These are phyloP conservation scores for Diaporthe sp. DNA, from an alignment of 2,329 filamentous ascomycete genomes.

Conservation along the genomic window DNA sequence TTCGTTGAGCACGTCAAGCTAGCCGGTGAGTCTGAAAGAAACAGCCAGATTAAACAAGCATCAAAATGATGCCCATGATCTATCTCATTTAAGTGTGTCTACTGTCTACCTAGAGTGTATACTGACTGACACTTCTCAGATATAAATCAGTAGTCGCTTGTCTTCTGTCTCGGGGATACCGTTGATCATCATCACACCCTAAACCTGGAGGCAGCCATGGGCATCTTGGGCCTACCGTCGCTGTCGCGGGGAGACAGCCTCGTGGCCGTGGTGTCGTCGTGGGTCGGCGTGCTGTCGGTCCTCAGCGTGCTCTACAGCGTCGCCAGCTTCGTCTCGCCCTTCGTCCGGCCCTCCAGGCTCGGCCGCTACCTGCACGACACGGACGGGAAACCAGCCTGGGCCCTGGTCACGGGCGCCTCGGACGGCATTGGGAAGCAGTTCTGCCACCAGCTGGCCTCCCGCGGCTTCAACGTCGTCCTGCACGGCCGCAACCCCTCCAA, in stretches of 20 bases:
- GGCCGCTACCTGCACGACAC: slow-evolving; percentile 45
- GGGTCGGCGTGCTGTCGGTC: slow-evolving; percentile 23
- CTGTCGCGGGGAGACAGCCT: slow-evolving; percentile 15
- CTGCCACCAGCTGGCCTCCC: slow-evolving; percentile 62
- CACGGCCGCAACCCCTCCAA: slow-evolving; percentile 69
- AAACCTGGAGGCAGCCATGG: background rate
- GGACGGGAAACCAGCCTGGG: slow-evolving; percentile 53
- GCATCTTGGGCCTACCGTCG: background rate
- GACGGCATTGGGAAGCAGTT: slow-evolving; percentile 69
- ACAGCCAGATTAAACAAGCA: background rate
- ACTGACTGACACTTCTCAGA: background rate
- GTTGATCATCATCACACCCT: background rate
- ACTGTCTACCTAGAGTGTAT: too few species aligned
- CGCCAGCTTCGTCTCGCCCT: slow-evolving; percentile 33
- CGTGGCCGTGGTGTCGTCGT: background rate
- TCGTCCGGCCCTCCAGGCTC: slow-evolving; percentile 42
- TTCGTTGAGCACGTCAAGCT: background rate
- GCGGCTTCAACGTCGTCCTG: slow-evolving; percentile 69
- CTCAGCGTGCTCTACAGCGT: slow-evolving; percentile 41
- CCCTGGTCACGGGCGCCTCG: slow-evolving; percentile 66
- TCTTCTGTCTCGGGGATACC: background rate
- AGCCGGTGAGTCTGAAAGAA: background rate
- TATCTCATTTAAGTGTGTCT: background rate
- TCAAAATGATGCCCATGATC: background rate
- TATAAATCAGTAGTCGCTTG: background rate